phyloP scores from a whole-genome alignment of 371 early-diverging fungal species.

The Mortierella sp. region DNA sequence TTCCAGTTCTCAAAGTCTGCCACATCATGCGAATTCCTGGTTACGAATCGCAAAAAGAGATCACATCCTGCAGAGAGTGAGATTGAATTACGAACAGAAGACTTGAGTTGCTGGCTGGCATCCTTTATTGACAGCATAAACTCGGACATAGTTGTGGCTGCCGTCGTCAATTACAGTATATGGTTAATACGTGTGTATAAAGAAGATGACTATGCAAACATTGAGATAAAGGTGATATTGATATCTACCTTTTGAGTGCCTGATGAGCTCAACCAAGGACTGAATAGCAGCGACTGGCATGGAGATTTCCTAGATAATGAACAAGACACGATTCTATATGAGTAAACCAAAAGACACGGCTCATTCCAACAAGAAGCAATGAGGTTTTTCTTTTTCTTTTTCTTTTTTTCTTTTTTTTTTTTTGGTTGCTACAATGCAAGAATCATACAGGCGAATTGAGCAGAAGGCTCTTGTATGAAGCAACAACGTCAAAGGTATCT shows the following conservation, averaged over 20 bases:
- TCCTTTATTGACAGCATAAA: constrained; percentile 83
- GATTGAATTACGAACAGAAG: constrained; percentile 70
- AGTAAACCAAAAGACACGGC: background rate
- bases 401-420: background rate
- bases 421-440: background rate
- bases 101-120: constrained; percentile 75
- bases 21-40: constrained; percentile 76
- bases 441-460: constrained; percentile 43
- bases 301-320: constrained; percentile 73
- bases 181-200: background rate
- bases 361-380: too few species aligned
- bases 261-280: constrained; percentile 82
- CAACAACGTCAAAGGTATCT: constrained; percentile 49
- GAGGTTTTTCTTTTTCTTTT: too few species aligned
- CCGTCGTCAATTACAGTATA: background rate
- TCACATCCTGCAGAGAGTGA: constrained; percentile 92
- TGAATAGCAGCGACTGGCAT: constrained; percentile 91
- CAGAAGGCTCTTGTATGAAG: constrained; percentile 45
- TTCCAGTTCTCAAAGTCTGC: constrained; percentile 87
- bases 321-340: background rate
- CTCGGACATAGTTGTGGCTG: constrained; percentile 89
- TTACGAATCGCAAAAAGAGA: constrained; percentile 86
- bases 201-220: background rate
- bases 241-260: constrained; percentile 71
- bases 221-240: background rate